These are phyloP conservation scores for Tolypocladium guangdongense DNA, from an alignment of 2,329 filamentous ascomycete genomes.

Conservation along the genomic window DNA sequence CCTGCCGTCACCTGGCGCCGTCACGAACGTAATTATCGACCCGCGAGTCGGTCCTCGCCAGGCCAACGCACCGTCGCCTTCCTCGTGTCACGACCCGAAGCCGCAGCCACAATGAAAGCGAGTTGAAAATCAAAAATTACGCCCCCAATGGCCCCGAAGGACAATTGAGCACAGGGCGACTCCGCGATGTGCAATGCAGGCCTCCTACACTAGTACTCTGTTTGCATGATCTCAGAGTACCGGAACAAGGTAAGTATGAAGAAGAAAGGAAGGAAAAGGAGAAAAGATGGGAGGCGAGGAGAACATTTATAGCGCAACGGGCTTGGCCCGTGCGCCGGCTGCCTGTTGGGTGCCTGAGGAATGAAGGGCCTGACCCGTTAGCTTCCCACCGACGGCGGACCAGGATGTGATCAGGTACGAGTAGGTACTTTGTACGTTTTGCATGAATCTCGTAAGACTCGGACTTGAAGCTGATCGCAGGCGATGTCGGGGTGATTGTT, in stretches of 20 bases:
- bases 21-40: background rate
- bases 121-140: constrained; percentile 34
- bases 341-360: constrained; percentile 6
- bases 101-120: constrained; percentile 33
- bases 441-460: too few relatives aligned
- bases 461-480: background rate
- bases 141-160: constrained; percentile 40
- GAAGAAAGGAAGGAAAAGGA: constrained; percentile 20
- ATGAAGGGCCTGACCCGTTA: constrained; percentile 1
- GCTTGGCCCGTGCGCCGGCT: constrained; percentile 11
- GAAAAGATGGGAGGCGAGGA: constrained; percentile 4
- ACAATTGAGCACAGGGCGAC: constrained; percentile 36
- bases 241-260: constrained; percentile 43
- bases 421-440: too few relatives aligned
- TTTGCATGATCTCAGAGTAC: constrained; percentile 31
- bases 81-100: constrained; percentile 29
- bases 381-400: background rate
- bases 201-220: constrained; percentile 28
- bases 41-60: background rate
- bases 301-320: constrained; percentile 9
- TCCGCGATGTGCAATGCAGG: constrained; percentile 45
- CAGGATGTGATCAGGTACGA: background rate
- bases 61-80: constrained; percentile 17
- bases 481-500: background rate
- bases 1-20: background rate